phyloP scores from a whole-genome alignment of 371 early-diverging fungal species.

The Circinella umbellata region DNA sequence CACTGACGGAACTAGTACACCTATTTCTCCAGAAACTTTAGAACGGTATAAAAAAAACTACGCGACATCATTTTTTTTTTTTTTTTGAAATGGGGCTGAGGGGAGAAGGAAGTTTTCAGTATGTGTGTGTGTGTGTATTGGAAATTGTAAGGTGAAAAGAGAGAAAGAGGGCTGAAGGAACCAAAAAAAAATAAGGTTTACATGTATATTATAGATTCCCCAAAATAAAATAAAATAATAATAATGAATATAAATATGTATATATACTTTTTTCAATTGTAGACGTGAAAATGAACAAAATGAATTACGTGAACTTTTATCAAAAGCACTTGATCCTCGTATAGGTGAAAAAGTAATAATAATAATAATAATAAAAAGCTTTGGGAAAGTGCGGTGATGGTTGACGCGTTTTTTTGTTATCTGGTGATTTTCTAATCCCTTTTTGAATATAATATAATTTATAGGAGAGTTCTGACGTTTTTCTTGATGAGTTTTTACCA shows the following conservation, averaged over 20 bases:
- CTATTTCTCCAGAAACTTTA: conserved; percentile 23
- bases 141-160: not conserved
- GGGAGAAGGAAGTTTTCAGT: not conserved
- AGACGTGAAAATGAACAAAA: conserved; percentile 37
- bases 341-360: conserved; percentile 33
- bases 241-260: not conserved
- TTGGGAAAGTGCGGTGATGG: too few relatives aligned
- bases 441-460: not conserved
- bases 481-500: conserved; percentile 36
- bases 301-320: conserved; percentile 29
- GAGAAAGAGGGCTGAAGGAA: not conserved
- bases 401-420: too few relatives aligned
- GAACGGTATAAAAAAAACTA: conserved; percentile 21
- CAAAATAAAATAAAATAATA: too few relatives aligned
- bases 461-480: conserved; percentile 39
- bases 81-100: not conserved
- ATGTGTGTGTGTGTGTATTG: too few relatives aligned
- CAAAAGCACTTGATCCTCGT: conserved; percentile 25
- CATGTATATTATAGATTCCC: too few relatives aligned
- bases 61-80: not conserved
- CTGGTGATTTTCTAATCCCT: too few relatives aligned
- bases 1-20: conserved; percentile 1
- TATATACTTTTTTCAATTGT: conserved; percentile 2
- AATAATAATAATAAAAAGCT: too few relatives aligned
- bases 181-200: too few relatives aligned